Conservation (phyloP, 495 filamentous ascomycete genomes). For the Penicillium pancosmium region DNA sequence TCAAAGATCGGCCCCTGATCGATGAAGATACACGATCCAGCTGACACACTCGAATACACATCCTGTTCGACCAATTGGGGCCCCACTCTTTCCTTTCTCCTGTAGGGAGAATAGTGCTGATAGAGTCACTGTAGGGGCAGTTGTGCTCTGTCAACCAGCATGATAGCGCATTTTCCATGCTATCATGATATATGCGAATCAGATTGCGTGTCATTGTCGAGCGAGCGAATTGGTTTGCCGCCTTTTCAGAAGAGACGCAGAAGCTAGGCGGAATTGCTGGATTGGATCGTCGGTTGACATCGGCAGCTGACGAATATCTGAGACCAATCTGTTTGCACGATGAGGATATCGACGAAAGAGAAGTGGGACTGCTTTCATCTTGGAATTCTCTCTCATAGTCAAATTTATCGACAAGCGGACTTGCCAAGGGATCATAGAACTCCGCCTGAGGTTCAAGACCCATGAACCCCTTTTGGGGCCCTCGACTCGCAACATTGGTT, state of each 20-base stretch:
- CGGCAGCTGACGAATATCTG: neutral
- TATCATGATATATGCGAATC: slow-evolving; percentile 52
- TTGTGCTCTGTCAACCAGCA: slow-evolving; percentile 53
- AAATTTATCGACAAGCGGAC: neutral
- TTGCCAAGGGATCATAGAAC: neutral
- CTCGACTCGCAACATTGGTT: neutral
- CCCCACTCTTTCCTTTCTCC: slow-evolving; percentile 33
- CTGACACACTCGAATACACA: slow-evolving; percentile 44
- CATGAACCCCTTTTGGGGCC: neutral
- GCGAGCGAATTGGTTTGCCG: slow-evolving; percentile 27
- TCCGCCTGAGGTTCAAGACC: neutral
- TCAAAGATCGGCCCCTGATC: slow-evolving; percentile 35
- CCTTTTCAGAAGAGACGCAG: slow-evolving; percentile 15
- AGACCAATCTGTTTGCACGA: neutral
- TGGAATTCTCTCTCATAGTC: neutral
- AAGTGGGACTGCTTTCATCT: neutral
- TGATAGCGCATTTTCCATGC: slow-evolving; percentile 48
- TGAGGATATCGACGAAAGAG: neutral
- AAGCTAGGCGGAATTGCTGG: neutral
- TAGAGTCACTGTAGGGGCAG: slow-evolving; percentile 43
- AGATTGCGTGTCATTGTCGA: slow-evolving; percentile 38
- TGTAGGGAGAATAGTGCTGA: neutral
- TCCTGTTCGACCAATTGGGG: slow-evolving; percentile 47
- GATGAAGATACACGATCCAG: slow-evolving; percentile 41
- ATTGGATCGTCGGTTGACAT: neutral